Conservation (phyloP, 179 eudicot genomes). For the Heliamphora pulchella region DNA sequence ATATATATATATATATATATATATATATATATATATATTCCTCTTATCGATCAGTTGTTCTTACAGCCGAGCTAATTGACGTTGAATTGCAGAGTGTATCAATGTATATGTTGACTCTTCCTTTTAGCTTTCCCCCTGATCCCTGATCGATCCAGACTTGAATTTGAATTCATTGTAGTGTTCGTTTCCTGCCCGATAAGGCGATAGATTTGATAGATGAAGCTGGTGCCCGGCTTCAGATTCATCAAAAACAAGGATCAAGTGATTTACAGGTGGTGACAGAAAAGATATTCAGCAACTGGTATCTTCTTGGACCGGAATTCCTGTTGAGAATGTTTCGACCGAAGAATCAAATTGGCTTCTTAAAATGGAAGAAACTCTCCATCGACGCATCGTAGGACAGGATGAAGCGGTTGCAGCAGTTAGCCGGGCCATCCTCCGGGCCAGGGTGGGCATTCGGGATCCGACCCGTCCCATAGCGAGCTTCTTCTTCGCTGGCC, state of each 20-base stretch:
- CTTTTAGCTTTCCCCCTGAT: too few species aligned
- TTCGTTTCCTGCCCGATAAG: constrained; percentile 50
- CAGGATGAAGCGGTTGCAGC: constrained; percentile 32
- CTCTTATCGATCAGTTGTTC: too few species aligned
- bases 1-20: too few species aligned
- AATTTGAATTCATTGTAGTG: not conserved
- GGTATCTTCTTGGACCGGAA: constrained; percentile 48
- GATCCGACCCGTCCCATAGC: constrained; percentile 34
- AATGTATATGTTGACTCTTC: too few species aligned
- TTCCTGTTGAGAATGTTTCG: constrained; percentile 43
- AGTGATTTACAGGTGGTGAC: constrained; percentile 26
- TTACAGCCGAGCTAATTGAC: too few species aligned
- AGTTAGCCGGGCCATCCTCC: constrained; percentile 30
- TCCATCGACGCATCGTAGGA: constrained; percentile 29
- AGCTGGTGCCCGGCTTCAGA: constrained; percentile 46
- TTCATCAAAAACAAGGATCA: constrained; percentile 35
- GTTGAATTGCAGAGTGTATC: too few species aligned
- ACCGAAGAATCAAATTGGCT: constrained; percentile 40
- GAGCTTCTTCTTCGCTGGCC: constrained; percentile 31
- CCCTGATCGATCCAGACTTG: too few species aligned
- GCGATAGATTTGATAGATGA: constrained; percentile 61
- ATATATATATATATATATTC: too few species aligned
- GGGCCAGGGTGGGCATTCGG: constrained; percentile 28
- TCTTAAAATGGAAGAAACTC: constrained; percentile 41
- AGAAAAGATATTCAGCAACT: constrained; percentile 40